phyloP scores from a whole-genome alignment of 306 rosid species.

The Luffa acutangula region DNA sequence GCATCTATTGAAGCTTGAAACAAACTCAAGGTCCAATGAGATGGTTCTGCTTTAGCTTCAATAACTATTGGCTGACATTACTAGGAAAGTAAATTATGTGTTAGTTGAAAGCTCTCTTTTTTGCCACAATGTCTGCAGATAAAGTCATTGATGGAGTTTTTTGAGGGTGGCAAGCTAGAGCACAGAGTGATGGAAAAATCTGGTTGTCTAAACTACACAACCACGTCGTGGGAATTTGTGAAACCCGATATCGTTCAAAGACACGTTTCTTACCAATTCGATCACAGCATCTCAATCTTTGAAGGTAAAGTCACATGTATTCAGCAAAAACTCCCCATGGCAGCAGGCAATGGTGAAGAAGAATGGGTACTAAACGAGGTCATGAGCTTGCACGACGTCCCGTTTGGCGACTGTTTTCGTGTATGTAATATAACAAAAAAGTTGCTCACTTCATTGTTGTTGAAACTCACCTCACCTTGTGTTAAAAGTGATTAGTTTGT shows the following conservation, averaged over 20 bases:
- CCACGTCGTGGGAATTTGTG: constrained; percentile 50
- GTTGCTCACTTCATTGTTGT: neutral
- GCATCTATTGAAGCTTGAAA: neutral
- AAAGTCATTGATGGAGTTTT: constrained; percentile 43
- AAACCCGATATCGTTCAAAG: constrained; percentile 35
- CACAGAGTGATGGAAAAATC: constrained; percentile 52
- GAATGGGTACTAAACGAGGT: constrained; percentile 56
- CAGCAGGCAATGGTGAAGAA: constrained; percentile 21
- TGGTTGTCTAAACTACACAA: constrained; percentile 47
- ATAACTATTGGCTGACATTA: neutral
- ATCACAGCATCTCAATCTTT: constrained; percentile 36
- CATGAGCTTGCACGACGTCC: constrained; percentile 59
- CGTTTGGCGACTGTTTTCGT: constrained; percentile 23
- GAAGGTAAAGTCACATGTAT: constrained; percentile 61
- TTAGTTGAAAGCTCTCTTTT: neutral
- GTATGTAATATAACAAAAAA: neutral
- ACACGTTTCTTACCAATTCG: constrained; percentile 45
- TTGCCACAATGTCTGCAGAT: constrained; percentile 27
- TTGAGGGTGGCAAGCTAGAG: constrained; percentile 63
- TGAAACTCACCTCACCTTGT: neutral
- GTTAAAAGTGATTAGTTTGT: neutral
- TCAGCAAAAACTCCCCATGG: constrained; percentile 34
- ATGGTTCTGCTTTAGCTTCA: neutral
- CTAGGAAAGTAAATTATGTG: neutral
- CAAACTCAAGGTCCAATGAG: neutral